Conservation (phyloP, 768 basidiomycete genomes). For the Nidularia pulvinata region DNA sequence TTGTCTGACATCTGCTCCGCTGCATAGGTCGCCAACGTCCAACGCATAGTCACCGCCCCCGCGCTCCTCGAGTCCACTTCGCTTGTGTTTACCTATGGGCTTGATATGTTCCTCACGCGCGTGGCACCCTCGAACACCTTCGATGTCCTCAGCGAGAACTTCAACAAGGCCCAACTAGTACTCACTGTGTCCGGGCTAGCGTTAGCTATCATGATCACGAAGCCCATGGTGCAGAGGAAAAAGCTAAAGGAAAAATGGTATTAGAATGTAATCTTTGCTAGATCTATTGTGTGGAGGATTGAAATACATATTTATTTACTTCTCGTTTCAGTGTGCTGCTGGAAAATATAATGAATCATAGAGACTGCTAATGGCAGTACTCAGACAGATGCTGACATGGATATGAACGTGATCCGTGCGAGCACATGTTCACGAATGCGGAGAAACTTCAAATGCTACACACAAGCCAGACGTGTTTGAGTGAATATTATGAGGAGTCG, state of each 20-base stretch:
- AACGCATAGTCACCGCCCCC: conserved; percentile 73
- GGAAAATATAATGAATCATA: neutral
- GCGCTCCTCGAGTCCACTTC: conserved; percentile 93
- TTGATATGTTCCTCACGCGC: conserved; percentile 89
- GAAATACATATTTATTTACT: conserved; percentile 1
- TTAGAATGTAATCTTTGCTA: conserved; percentile 14
- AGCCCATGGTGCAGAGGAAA: conserved; percentile 79
- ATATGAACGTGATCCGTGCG: too few relatives aligned
- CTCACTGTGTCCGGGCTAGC: conserved; percentile 75
- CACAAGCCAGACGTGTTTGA: too few relatives aligned
- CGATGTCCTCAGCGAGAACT: conserved; percentile 88
- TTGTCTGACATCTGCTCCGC: neutral
- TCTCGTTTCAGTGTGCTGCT: neutral
- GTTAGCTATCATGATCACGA: conserved; percentile 76
- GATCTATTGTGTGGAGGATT: neutral
- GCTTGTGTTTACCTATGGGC: conserved; percentile 80
- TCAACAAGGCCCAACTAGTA: conserved; percentile 92
- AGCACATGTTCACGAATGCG: too few relatives aligned
- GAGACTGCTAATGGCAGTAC: too few relatives aligned
- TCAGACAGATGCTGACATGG: too few relatives aligned
- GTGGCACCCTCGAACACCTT: conserved; percentile 89
- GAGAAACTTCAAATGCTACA: too few relatives aligned
- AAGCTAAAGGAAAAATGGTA: conserved; percentile 75
- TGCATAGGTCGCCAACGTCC: conserved; percentile 64
- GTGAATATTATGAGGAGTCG: too few relatives aligned